These are phyloP conservation scores for Prinsepia uniflora DNA, from an alignment of 306 rosid genomes.

Conservation along the genomic window DNA sequence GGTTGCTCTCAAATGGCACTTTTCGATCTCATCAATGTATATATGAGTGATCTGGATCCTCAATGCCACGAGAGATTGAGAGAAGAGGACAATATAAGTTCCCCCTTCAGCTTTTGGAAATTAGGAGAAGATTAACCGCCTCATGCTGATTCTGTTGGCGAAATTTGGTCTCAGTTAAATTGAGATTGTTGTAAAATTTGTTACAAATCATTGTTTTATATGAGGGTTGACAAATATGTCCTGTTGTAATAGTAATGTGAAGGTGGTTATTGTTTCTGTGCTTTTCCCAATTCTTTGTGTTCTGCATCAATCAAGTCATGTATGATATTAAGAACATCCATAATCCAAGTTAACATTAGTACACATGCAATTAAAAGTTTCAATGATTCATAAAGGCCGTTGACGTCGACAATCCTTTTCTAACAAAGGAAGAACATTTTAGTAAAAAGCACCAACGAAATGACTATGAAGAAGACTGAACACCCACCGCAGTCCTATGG, in stretches of 20 bases:
- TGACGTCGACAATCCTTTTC: neutral
- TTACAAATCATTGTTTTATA: conserved; percentile 3
- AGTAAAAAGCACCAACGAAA: neutral
- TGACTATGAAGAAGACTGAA: neutral
- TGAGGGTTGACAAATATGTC: neutral
- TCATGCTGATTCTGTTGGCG: conserved; percentile 6
- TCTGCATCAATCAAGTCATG: too few species aligned
- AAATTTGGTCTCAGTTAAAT: conserved; percentile 1
- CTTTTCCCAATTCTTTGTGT: too few species aligned
- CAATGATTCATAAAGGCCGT: neutral
- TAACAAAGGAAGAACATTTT: neutral
- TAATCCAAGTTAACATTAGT: neutral
- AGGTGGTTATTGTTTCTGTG: neutral
- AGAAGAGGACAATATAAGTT: neutral
- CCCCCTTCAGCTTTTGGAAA: conserved; percentile 4
- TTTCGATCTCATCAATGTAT: conserved; percentile 50
- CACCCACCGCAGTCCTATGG: neutral
- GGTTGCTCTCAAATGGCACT: conserved; percentile 57
- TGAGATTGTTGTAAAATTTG: conserved; percentile 14
- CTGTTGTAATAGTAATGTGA: neutral
- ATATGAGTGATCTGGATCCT: conserved; percentile 37
- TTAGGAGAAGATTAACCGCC: conserved; percentile 3
- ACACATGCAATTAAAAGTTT: neutral
- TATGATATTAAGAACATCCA: neutral
- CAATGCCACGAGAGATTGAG: neutral